A percentile compares a stretch with the other conserved stretches of the same genome.
These are phyloP conservation scores for Fusarium sp. DNA, from an alignment of 2,329 filamentous ascomycete species.

Conservation along the genomic window DNA sequence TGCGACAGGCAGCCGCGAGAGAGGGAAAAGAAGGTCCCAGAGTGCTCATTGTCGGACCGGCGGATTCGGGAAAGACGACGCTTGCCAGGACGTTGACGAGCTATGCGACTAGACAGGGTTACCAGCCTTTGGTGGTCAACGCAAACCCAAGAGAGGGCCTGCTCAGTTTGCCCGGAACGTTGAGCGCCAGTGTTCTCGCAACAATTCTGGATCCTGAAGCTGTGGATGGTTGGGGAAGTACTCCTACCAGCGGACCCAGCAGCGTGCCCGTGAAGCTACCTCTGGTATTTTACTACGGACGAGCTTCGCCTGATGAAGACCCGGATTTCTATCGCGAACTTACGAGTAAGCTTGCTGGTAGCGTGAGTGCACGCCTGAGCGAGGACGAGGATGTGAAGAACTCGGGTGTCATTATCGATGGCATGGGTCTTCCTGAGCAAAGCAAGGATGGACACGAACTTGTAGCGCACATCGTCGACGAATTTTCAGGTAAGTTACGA, in stretches of 20 bases:
- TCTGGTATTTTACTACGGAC: slow-evolving; percentile 88
- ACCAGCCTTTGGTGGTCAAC: slow-evolving; percentile 86
- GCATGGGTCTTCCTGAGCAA: slow-evolving; percentile 75
- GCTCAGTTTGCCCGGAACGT: slow-evolving; percentile 80
- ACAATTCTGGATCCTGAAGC: slow-evolving; percentile 84
- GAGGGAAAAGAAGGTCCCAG: slow-evolving; percentile 73
- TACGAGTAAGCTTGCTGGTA: slow-evolving; percentile 80
- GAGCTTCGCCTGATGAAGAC: slow-evolving; percentile 78
- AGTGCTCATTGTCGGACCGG: slow-evolving; percentile 85
- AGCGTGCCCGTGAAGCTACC: slow-evolving; percentile 91
- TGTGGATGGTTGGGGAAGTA: slow-evolving; percentile 88
- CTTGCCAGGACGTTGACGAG: slow-evolving; percentile 80
- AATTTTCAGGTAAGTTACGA: slow-evolving; percentile 61
- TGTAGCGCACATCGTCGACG: slow-evolving; percentile 78
- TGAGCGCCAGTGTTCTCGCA: slow-evolving; percentile 88
- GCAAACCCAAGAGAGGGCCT: slow-evolving; percentile 85
- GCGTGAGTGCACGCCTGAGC: slow-evolving; percentile 80
- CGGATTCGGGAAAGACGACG: slow-evolving; percentile 85
- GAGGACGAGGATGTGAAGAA: slow-evolving; percentile 78
- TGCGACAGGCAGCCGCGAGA: slow-evolving; percentile 72
- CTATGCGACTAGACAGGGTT: slow-evolving; percentile 80
- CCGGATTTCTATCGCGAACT: slow-evolving; percentile 78
- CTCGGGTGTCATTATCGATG: slow-evolving; percentile 88
- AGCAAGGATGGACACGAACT: slow-evolving; percentile 78
- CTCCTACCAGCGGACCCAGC: slow-evolving; percentile 90